Evolutionary conservation across 176 grass and related monocot genomes (phyloP).

Genomic region (Carex kokanica): DNA sequence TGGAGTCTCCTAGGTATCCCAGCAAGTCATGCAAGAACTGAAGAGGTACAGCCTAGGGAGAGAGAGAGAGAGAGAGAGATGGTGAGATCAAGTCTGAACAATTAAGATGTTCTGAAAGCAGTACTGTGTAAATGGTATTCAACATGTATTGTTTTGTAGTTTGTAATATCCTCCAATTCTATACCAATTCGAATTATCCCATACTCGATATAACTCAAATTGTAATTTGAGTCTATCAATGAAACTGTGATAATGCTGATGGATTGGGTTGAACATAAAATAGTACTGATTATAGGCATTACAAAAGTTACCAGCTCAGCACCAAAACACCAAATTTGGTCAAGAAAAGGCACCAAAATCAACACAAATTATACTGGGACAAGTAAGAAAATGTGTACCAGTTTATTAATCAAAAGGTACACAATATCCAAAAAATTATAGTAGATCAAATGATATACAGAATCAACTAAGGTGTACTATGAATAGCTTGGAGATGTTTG

Average conservation of each 20-base stretch:
- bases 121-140: neutral
- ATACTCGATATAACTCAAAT: neutral
- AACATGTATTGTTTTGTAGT: neutral
- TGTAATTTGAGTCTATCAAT: neutral
- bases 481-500: neutral
- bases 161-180: neutral
- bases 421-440: slow-evolving; percentile 6
- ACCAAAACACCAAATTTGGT: neutral
- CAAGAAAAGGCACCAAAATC: neutral
- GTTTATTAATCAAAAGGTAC: neutral
- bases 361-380: neutral
- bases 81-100: neutral
- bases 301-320: neutral
- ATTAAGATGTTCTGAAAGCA: neutral
- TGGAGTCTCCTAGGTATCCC: slow-evolving; percentile 75
- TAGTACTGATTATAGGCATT: neutral
- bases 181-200: neutral
- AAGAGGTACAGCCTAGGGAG: slow-evolving; percentile 81
- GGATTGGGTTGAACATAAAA: neutral
- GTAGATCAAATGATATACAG: neutral
- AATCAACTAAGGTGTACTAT: neutral
- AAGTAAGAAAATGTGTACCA: neutral
- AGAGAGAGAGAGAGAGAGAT: slow-evolving; percentile 1
- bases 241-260: neutral
- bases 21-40: slow-evolving; percentile 83